A percentile compares a stretch with the other conserved stretches of the same genome.
Conservation (phyloP, 2,329 filamentous ascomycete species). For the Aspergillus viridinutans region DNA sequence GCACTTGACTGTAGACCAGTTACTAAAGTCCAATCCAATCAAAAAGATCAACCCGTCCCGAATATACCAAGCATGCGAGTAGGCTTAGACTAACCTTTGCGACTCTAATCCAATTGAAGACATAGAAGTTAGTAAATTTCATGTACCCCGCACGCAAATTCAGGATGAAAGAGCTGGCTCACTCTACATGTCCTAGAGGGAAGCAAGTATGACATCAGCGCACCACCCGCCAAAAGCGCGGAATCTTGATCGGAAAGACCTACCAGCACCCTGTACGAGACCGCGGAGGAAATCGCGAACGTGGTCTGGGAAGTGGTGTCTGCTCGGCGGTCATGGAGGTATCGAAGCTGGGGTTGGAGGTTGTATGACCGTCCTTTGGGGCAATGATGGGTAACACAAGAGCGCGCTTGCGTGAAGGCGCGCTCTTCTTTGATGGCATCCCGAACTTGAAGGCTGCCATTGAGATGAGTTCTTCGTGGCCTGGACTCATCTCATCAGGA, state of each 20-base stretch:
- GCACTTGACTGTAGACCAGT: conserved; percentile 47
- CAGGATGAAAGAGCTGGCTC: conserved; percentile 17
- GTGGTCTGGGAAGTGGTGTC: conserved; percentile 32
- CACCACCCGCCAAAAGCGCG: neutral
- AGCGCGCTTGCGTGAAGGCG: conserved; percentile 35
- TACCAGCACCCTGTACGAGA: conserved; percentile 54
- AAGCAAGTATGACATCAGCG: conserved; percentile 13
- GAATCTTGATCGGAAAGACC: conserved; percentile 16
- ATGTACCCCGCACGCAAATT: neutral
- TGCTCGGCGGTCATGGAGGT: conserved; percentile 27
- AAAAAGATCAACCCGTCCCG: neutral
- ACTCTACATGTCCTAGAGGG: conserved; percentile 41
- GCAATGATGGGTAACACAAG: conserved; percentile 42
- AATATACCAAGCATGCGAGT: neutral
- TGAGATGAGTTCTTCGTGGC: conserved; percentile 5
- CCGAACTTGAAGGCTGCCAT: conserved; percentile 34
- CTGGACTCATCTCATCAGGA: neutral
- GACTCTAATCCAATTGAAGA: conserved; percentile 26
- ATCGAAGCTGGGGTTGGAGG: conserved; percentile 12
- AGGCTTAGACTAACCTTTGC: conserved; percentile 33
- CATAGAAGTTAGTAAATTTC: conserved; percentile 9
- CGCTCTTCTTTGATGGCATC: conserved; percentile 35
- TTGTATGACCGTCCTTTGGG: conserved; percentile 38
- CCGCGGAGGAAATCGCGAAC: conserved; percentile 49
- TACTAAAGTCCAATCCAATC: neutral